Evolutionary conservation across 768 basidiomycete genomes (phyloP), one percentile per base, ranked within the genome.

Genomic region (Lyophyllum semitale): DNA sequence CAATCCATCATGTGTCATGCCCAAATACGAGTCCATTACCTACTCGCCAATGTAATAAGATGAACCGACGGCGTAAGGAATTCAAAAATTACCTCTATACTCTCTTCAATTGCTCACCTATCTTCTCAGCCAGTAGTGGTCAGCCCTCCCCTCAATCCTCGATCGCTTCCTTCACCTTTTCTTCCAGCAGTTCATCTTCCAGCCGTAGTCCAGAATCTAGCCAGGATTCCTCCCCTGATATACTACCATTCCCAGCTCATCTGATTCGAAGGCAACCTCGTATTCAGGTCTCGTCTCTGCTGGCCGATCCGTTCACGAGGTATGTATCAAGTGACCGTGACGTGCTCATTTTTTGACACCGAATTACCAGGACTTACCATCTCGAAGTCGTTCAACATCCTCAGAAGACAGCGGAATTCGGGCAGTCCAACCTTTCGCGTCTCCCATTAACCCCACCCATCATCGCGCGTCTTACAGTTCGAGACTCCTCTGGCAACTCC

Each of bases 311-410:
- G 51, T 81, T 78, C 58, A 77, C 73, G 51, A 81, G 83, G 85
- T 84, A 69, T 61, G 71, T 62, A 55, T 57, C 46, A 49, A 48
- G 54, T 48, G 61, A 41, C 29, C 37, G 51, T 41, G 26, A 52
- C 17, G 38, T 59, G 51, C 37, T 42, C 46, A 44, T 59, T 57
- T 42, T 51, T 63, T 68, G 47, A 70, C 55, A 51, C 37, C 42
- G 27, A 53, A 27, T 59, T 30, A 33, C 38, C 63, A 86, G 85
- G 71, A 75, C 83, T 0, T 96, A 95, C 68, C 83, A 88, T 45
- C 85, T 97, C 17, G 86, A 91, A 66, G 84, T 95, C 55, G 81
- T 94, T 25, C 94, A 97, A 63, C 88, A 95, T 56, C 94, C 94
- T 9, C 79, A 83, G 59, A 81, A 81, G 57, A 87, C 91, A 25